These are phyloP conservation scores for Cryptococcus sp. DNA, from an alignment of 1,284 basidiomycete genomes.

Conservation along the genomic window DNA sequence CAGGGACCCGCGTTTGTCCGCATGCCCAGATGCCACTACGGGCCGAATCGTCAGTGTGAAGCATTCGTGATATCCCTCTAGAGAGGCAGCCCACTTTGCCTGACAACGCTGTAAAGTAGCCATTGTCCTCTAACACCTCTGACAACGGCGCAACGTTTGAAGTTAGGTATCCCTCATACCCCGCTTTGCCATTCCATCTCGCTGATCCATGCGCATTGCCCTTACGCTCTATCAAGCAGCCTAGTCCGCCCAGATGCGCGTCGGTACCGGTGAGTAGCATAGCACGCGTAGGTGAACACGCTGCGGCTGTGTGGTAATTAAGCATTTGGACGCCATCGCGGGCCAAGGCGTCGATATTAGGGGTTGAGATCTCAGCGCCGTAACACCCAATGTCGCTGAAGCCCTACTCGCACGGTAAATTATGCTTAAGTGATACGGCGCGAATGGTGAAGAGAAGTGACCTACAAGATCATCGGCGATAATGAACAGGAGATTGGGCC, in stretches of 20 bases:
- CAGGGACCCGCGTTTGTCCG: conserved; percentile 21
- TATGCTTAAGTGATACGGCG: no score
- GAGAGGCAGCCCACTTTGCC: conserved; percentile 3
- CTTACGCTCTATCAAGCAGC: conserved; percentile 5
- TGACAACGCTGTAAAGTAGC: neutral
- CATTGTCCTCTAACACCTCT: neutral
- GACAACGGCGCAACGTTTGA: neutral
- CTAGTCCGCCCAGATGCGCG: conserved; percentile 20
- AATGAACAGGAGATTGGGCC: no score
- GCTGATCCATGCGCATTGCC: neutral
- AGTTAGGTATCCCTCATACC: conserved; percentile 10
- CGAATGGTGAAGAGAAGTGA: no score
- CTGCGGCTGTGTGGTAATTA: conserved; percentile 9
- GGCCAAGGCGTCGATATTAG: conserved; percentile 33
- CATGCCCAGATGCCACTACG: conserved; percentile 44
- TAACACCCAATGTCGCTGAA: conserved; percentile 5
- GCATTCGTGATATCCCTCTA: conserved; percentile 34
- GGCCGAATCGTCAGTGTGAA: conserved; percentile 23
- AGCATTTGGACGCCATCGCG: conserved; percentile 25
- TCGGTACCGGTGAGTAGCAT: conserved; percentile 27
- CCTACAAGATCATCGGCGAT: no score
- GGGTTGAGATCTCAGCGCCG: conserved; percentile 31
- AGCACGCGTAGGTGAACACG: conserved; percentile 6
- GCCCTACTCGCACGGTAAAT: no score
- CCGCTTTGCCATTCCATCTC: conserved; percentile 6